Base-by-base conservation (phyloP, 2,329 filamentous ascomycete genomes). In the Phaeosphaeria sp. region DNA sequence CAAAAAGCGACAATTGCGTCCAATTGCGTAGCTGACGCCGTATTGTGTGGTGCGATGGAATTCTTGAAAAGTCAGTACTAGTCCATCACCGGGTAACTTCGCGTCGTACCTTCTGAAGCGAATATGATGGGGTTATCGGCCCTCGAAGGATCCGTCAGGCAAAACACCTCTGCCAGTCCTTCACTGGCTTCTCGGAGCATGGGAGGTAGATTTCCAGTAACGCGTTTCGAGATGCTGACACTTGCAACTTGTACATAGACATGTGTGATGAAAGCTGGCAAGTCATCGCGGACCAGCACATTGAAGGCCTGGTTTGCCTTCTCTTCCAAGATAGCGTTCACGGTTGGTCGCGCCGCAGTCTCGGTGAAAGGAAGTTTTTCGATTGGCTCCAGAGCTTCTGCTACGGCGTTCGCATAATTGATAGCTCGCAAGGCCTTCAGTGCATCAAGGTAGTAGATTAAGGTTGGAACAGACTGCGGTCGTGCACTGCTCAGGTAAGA, bases 51-150 rank as follows among this genome's bases (percentile, higher is more conserved):
- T 91, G 48, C 86, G 83, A 65, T 91, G 85, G 65, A 92, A 93
- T 74, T 91, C 89, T 90, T 39, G n/a, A 42, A n/a, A 9, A 6
- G 21, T 71, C 48, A 72, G 59, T 43, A 17, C 13, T 13, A 15
- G 18, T 8, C 24, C 8, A 13, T 7, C 18, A 18, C 20, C 1
- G 4, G 4, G 18, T 6, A 43, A 21, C 25, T 50, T 21, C 5
- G 20, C 5, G 18, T 18, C 24, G 9, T 7, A 90, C 88, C 88
- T 82, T 91, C 88, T 3, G 89, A 92, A 6, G 89, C 89, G 74
- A 92, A 91, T 1, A 92, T 86, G 58, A 93, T 91, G 0, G 90
- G 91, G 69, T 92, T 92, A 60, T 92, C 91, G 1, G 84, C 80
- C 56, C 89, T 81, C 1, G 88, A 90, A 8, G 91, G 89, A 72